Evolutionary conservation across 352 stramenopile species (phyloP), one percentile per base, ranked within the genome.

Genomic region (Globisporangium alternatum): DNA sequence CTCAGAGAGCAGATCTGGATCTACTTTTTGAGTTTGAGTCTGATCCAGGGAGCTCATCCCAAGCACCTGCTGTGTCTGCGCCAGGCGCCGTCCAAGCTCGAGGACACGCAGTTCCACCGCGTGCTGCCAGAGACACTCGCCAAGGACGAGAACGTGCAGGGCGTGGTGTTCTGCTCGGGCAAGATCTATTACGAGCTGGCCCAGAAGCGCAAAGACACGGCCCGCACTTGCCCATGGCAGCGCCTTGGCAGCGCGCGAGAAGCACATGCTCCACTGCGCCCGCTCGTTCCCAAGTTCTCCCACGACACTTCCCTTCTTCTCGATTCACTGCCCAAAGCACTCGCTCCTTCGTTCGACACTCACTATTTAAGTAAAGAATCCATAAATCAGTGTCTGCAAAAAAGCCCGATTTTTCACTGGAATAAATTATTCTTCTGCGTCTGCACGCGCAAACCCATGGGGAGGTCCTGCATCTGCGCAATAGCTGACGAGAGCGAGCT

Each of bases 181-280:
- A 98, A 99, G 78, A 91, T 99, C 66, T 99, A 99, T 77, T 99
- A 99, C 80, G 96, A 99, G 67, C 78, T 99, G 10, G 71, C 91
- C 17, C 70, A 88, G 37, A 93, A 98, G 71, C 83, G 96, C 52
- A 86, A 97, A 61, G 93, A 94, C 25, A 28, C 25, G 25, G 25
- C 25, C 25, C 25, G 25, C 25, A 28, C 25, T 28, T 28, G 25
- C 25, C 1, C 25, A 28, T 28, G 25, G 25, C 25, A 28, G 25
- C 25, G 25, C 1, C 25, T 3, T 28, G 25, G 25, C 25, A 28
- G 25, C 25, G 25, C 25, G 25, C 25, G 25, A 28, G 25, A 28
- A 28, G 25, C 25, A 28, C 25, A 28, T 28, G 25, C 25, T 28
- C 25, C 25, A 28, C 25, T 28, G 25, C 25, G 25, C 25, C 25